Evolutionary conservation across 202 grass and related monocot species (phyloP), one percentile per base, ranked within the genome.

Genomic region (Digitaria exilis): DNA sequence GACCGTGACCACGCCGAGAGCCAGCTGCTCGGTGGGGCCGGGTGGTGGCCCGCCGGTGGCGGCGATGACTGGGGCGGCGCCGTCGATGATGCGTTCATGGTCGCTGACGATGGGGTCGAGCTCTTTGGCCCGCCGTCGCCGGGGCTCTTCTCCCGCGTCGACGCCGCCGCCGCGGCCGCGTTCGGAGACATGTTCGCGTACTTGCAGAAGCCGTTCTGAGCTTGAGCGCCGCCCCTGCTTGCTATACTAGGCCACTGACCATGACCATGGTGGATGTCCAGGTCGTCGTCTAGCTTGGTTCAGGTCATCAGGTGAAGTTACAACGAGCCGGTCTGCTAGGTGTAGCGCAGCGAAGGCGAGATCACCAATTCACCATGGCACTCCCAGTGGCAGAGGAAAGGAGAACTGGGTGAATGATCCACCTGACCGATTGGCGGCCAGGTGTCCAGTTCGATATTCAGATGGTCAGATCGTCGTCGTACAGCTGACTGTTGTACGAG

Each of bases 1-100:
- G 92, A 95, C 72, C 62, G 80, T 64, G 91, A 90, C 76, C 71
- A 94, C 78, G 91, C 85, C 68, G 88, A 98, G 85, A 93, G 90
- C 85, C 89, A 90, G 83, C 77, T n/a, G 39, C 48, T 30, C 49
- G 78, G 49, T 7, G 65, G 9, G 4, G 57, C 10, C 8, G 82
- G 34, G 1, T 89, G 89, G 89, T 55, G 48, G 77, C 0, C 75
- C 54, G 9, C 75, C 60, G 9, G n/a, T n/a, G n/a, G 76, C 50
- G 48, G 22, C 32, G 80, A 65, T 1, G 72, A 73, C 3, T 92
- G 77, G 80, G 70, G 55, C 54, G 71, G 26, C 31, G 65, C 60
- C 13, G 95, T 16, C 17, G 95, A 76, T 7, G 79, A 90, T 28
- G 84, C 46, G 2, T 77, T 80, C 51, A 69, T 71, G 68, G 68